Percentiles rank a stretch among this genome's conserved stretches.
These are phyloP conservation scores for Diaporthe longicolla DNA, from an alignment of 2,329 filamentous ascomycete genomes.

Conservation along the genomic window DNA sequence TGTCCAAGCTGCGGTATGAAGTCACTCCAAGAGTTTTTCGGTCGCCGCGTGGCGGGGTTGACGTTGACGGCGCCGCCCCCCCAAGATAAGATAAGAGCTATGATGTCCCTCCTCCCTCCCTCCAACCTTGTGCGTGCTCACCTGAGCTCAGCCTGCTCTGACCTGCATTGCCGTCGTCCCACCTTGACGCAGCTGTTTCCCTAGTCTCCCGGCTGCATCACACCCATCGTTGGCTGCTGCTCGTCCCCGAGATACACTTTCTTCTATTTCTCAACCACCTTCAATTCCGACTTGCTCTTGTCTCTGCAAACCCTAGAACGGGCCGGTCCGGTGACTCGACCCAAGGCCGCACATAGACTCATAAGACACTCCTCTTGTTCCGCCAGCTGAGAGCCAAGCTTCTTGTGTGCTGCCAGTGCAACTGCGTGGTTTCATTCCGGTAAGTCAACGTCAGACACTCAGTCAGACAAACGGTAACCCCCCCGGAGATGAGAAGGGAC, in stretches of 20 bases:
- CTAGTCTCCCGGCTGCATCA: background rate
- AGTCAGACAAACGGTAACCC: background rate
- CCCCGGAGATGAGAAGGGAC: slow-evolving; percentile 23
- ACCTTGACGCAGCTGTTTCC: slow-evolving; percentile 11
- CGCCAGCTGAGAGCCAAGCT: slow-evolving; percentile 31
- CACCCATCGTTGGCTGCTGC: slow-evolving; percentile 7
- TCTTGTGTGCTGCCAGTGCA: slow-evolving; percentile 17
- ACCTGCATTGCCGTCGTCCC: slow-evolving; percentile 35
- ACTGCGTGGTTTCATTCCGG: slow-evolving; percentile 29
- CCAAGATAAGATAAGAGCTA: slow-evolving; percentile 43
- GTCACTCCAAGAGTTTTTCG: slow-evolving; percentile 23
- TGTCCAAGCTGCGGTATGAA: slow-evolving; percentile 32
- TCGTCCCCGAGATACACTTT: background rate
- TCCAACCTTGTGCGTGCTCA: slow-evolving; percentile 12
- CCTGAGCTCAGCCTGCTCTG: slow-evolving; percentile 29
- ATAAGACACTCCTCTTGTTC: background rate
- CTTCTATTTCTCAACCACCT: background rate
- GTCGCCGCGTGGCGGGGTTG: slow-evolving; percentile 30
- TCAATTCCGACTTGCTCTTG: background rate
- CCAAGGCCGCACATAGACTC: background rate
- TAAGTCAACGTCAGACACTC: slow-evolving; percentile 30
- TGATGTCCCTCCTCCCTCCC: slow-evolving; percentile 38
- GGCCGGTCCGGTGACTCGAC: background rate
- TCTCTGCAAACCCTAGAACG: background rate
- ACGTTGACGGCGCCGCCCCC: slow-evolving; percentile 1